A percentile compares a stretch with the other conserved stretches of the same genome.
phyloP scores from a whole-genome alignment of 306 rosid genomes.

The Lathyrus aphaca region DNA sequence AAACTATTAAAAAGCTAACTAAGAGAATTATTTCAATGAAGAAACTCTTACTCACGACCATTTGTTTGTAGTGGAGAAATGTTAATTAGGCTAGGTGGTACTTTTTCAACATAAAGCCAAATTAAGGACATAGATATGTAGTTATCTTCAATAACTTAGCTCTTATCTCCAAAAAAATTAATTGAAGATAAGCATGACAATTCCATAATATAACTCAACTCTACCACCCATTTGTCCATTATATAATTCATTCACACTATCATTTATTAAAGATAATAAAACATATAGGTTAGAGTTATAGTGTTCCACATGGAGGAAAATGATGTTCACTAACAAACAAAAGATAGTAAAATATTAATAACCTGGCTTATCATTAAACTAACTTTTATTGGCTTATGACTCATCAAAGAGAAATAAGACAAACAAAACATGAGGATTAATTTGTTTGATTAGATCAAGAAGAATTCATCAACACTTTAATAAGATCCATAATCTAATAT shows the following conservation, averaged over 20 bases:
- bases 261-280: constrained; percentile 29
- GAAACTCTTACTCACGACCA: not conserved
- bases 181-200: constrained; percentile 51
- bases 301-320: constrained; percentile 50
- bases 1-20: constrained; percentile 16
- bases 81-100: constrained; percentile 9
- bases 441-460: constrained; percentile 29
- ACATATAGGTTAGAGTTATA: constrained; percentile 36
- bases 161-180: constrained; percentile 30
- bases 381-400: constrained; percentile 54
- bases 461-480: constrained; percentile 9
- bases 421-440: constrained; percentile 25
- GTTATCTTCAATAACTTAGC: constrained; percentile 31
- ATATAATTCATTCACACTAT: constrained; percentile 13
- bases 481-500: constrained; percentile 31
- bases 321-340: constrained; percentile 45
- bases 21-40: not conserved
- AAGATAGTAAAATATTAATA: not conserved
- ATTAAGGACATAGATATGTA: constrained; percentile 14
- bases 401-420: constrained; percentile 46
- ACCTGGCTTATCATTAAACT: constrained; percentile 25
- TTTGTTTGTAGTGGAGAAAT: constrained; percentile 9
- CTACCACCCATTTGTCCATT: constrained; percentile 40
- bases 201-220: constrained; percentile 10
- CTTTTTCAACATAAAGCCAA: constrained; percentile 36